Base-by-base conservation (phyloP, 495 filamentous ascomycete species). In the Evernia prunastri region DNA sequence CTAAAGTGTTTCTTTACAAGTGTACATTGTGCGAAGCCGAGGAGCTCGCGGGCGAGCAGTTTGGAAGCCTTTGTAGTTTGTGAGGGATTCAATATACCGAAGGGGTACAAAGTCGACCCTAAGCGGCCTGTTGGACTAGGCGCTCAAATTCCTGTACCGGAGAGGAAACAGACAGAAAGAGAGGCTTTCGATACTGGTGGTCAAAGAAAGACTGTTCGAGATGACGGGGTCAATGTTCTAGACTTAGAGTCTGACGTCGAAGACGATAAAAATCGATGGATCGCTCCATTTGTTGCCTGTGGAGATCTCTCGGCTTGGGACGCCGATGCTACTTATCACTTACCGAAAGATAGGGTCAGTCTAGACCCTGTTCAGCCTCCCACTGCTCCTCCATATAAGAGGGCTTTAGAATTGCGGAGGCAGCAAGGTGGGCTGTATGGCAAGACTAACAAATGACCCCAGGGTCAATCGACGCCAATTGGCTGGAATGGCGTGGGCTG, bases 11-110 rank as follows among this genome's bases (percentile, higher is more conserved):
- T 97, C 60, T 98, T 98, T 66, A 84, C 90, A 61, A 79, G 84
- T 59, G 94, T 98, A 39, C 84, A 87, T 60, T 91, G 96, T 49
- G 91, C 94, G 18, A 98, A 98, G 73, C 94, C 94, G 18, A 81
- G 94, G 49, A 95, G 90, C 57, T 94, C 89, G 66, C 82, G 94
- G 13, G 94, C 92, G 13, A 98, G 94, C 74, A 96, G 91, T 75
- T 82, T 98, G 36, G 94, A 98, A 72, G 92, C 94, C 4, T 98
- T 97, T 69, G 87, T 98, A 47, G 92, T 98, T 31, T 97, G 94
- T 77, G 81, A 96, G 67, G 89, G 90, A 36, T 97, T 96, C 72
- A 77, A 79, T 62, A 82, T 83, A 56, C 84, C 85, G 3, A 66
- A 71, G 31, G 76, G 76, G 1, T 80, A 60, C 49, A 63, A 65